A percentile compares a stretch with the other conserved stretches of the same genome.
Evolutionary conservation across 768 basidiomycete genomes (phyloP).

Genomic region (Coprinopsis strossmayeri): DNA sequence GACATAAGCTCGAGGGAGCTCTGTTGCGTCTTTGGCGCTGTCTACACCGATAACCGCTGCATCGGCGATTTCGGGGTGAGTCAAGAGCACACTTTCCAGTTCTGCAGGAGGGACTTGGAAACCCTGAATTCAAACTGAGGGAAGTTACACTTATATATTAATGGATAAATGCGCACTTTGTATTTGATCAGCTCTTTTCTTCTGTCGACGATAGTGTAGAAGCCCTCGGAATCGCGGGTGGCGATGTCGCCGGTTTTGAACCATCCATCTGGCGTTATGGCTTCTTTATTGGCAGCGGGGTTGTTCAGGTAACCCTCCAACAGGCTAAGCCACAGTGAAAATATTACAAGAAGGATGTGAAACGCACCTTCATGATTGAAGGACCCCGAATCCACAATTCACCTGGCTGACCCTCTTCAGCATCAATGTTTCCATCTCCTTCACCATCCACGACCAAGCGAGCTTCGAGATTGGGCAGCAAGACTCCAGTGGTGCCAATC

Average conservation of each 20-base stretch:
- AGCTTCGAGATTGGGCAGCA: constrained; percentile 73
- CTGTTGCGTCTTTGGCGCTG: constrained; percentile 63
- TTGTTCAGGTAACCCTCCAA: constrained; percentile 68
- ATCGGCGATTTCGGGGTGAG: constrained; percentile 73
- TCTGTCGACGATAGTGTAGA: constrained; percentile 68
- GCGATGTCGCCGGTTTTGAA: constrained; percentile 88
- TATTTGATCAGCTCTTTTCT: constrained; percentile 75
- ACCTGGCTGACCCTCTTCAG: constrained; percentile 51
- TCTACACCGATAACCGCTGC: constrained; percentile 76
- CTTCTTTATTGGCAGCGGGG: constrained; percentile 54
- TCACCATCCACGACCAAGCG: constrained; percentile 62
- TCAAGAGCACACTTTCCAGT: constrained; percentile 68
- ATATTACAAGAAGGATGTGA: neutral
- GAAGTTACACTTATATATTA: constrained; percentile 3
- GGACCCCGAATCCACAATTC: constrained; percentile 82
- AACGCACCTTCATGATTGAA: constrained; percentile 65
- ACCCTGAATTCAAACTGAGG: constrained; percentile 7
- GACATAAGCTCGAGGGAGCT: constrained; percentile 74
- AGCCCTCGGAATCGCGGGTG: constrained; percentile 59
- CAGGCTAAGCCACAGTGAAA: neutral
- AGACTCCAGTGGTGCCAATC: constrained; percentile 58
- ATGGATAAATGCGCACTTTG: constrained; percentile 34
- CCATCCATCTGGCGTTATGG: constrained; percentile 73
- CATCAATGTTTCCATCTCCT: constrained; percentile 41
- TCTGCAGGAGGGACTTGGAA: constrained; percentile 73